A percentile compares a stretch with the other conserved stretches of the same genome.
Evolutionary conservation across 2,329 filamentous ascomycete genomes (phyloP).

Genomic region (Grosmannia clavigera): DNA sequence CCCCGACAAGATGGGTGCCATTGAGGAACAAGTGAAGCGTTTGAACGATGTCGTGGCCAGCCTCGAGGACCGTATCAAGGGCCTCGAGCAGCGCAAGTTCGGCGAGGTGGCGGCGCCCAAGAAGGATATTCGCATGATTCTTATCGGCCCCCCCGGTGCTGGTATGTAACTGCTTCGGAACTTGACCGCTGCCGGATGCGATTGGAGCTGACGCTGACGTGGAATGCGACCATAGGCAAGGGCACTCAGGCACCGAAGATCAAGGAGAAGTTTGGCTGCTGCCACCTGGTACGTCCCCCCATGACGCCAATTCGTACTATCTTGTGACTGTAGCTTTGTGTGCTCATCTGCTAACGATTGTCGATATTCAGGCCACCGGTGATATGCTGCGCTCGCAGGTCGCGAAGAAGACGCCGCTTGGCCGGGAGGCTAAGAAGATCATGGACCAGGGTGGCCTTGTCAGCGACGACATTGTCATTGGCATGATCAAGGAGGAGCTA

Average conservation of each 20-base stretch:
- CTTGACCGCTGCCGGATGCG: background rate
- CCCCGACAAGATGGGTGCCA: constrained; percentile 64
- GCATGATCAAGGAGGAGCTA: constrained; percentile 98
- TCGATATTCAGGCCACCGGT: constrained; percentile 63
- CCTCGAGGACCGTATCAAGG: constrained; percentile 76
- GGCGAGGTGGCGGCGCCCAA: constrained; percentile 32
- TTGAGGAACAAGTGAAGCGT: constrained; percentile 73
- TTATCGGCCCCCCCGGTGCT: constrained; percentile 94
- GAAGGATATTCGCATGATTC: constrained; percentile 80
- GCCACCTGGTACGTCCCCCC: constrained; percentile 67
- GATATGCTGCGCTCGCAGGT: constrained; percentile 99
- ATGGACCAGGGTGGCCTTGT: constrained; percentile 98
- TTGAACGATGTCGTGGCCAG: constrained; percentile 73
- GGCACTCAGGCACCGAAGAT: constrained; percentile 96
- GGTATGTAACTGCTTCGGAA: constrained; percentile 45
- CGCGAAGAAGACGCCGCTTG: constrained; percentile 89
- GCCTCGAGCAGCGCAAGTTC: constrained; percentile 64
- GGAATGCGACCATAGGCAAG: constrained; percentile 55
- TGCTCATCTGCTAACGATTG: background rate
- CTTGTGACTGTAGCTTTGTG: constrained; percentile 18
- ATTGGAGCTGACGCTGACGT: constrained; percentile 1
- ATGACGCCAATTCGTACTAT: constrained; percentile 17
- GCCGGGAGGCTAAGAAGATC: constrained; percentile 98
- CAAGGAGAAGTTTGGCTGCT: constrained; percentile 96
- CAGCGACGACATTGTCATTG: constrained; percentile 97